phyloP scores from a whole-genome alignment of 306 rosid genomes.

The Vachellia collinsii region DNA sequence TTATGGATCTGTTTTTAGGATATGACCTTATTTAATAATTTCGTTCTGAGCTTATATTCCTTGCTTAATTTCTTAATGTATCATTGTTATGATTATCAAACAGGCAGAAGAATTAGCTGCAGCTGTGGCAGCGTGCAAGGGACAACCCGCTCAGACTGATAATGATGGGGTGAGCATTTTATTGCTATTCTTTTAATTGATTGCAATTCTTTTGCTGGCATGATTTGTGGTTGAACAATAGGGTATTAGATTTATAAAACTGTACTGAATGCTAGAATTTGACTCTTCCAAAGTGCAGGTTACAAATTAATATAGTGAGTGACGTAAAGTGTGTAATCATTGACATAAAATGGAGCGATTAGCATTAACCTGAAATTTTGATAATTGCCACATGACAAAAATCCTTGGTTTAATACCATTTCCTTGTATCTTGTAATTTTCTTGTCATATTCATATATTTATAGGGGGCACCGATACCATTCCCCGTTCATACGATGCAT shows the following conservation, averaged over 20 bases:
- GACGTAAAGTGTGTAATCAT: neutral
- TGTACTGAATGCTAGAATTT: constrained; percentile 2
- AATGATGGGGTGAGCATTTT: constrained; percentile 63
- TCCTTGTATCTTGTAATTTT: neutral
- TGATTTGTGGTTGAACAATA: constrained; percentile 7
- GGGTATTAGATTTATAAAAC: neutral
- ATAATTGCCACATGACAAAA: neutral
- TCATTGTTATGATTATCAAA: constrained; percentile 30
- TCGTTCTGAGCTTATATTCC: neutral
- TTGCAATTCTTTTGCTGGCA: constrained; percentile 10
- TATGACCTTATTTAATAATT: constrained; percentile 5
- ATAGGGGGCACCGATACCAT: neutral
- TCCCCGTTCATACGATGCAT: neutral
- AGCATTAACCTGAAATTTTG: neutral
- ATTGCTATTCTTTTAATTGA: constrained; percentile 10
- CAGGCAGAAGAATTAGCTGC: constrained; percentile 97
- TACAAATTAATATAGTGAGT: neutral
- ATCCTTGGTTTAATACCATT: neutral
- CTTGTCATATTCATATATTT: neutral
- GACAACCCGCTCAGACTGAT: constrained; percentile 61
- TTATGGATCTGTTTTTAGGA: constrained; percentile 9
- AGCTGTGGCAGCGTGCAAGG: constrained; percentile 83
- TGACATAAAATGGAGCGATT: neutral
- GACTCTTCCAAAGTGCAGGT: neutral
- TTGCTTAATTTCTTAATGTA: constrained; percentile 18